phyloP scores from a whole-genome alignment of 805 yeast species.

The Kurtzmaniella cleridarum region DNA sequence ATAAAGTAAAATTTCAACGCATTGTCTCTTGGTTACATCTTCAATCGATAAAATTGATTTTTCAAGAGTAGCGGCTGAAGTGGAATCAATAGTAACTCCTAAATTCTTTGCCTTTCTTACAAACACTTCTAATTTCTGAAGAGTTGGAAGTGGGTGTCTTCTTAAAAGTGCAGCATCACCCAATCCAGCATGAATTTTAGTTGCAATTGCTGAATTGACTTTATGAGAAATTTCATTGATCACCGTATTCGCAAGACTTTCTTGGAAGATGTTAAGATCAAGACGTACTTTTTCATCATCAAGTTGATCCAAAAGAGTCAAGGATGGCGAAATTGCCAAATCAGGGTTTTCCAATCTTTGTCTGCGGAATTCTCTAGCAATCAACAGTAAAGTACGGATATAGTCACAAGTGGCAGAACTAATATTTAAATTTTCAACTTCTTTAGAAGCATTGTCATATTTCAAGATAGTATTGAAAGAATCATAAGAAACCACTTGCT shows the following conservation, averaged over 20 bases:
- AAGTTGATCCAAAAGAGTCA: slow-evolving; percentile 69
- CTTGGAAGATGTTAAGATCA: slow-evolving; percentile 67
- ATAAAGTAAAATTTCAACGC: slow-evolving; percentile 71
- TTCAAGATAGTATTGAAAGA: slow-evolving; percentile 49
- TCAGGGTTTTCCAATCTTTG: slow-evolving; percentile 52
- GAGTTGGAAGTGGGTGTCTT: slow-evolving; percentile 80
- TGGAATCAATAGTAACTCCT: slow-evolving; percentile 67
- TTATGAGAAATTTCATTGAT: slow-evolving; percentile 73
- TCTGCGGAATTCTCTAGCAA: slow-evolving; percentile 65
- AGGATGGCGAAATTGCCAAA: slow-evolving; percentile 44
- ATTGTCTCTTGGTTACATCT: slow-evolving; percentile 58
- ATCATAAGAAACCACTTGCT: slow-evolving; percentile 47
- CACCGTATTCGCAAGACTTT: slow-evolving; percentile 49
- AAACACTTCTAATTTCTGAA: slow-evolving; percentile 75
- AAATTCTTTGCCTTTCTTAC: slow-evolving; percentile 62
- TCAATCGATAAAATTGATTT: slow-evolving; percentile 61
- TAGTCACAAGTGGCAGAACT: slow-evolving; percentile 61
- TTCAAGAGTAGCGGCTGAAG: slow-evolving; percentile 65
- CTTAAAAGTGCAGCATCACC: slow-evolving; percentile 83
- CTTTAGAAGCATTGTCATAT: slow-evolving; percentile 10
- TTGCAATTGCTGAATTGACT: slow-evolving; percentile 83
- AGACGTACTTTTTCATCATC: slow-evolving; percentile 81
- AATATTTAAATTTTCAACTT: slow-evolving; percentile 16
- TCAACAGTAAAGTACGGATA: slow-evolving; percentile 55
- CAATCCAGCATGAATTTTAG: slow-evolving; percentile 62